Conservation (phyloP, 805 yeast genomes). For the Metschnikowia sp. region DNA sequence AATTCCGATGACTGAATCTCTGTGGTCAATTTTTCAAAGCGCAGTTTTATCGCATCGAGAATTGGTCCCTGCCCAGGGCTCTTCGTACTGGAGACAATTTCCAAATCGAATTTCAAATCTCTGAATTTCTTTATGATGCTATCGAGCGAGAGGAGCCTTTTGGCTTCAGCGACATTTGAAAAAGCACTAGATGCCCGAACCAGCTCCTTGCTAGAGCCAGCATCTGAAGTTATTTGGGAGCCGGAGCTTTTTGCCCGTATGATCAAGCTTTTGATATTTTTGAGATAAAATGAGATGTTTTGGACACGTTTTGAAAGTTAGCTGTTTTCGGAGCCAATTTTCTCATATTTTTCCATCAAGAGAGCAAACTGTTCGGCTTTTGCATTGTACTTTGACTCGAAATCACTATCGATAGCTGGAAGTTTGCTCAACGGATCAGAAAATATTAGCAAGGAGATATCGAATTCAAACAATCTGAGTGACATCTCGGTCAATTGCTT, state of each 20-base stretch:
- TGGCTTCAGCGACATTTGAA: too few species aligned
- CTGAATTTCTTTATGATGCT: too few species aligned
- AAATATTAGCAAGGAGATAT: background rate
- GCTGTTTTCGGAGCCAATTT: background rate
- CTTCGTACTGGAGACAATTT: too few species aligned
- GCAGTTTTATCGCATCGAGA: too few species aligned
- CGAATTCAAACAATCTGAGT: background rate
- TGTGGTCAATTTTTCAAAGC: too few species aligned
- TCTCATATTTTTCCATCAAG: background rate
- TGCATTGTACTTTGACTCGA: background rate
- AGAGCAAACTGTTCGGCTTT: background rate
- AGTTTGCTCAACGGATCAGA: background rate
- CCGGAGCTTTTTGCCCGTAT: background rate
- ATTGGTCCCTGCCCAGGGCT: too few species aligned
- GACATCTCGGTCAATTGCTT: background rate
- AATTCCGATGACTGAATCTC: too few species aligned
- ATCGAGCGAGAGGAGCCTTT: too few species aligned
- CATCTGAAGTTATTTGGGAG: too few species aligned
- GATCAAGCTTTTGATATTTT: background rate
- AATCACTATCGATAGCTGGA: background rate
- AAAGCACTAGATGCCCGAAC: too few species aligned
- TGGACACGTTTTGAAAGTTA: background rate
- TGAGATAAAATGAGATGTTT: background rate
- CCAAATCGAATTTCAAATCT: too few species aligned
- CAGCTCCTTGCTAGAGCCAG: too few species aligned